phyloP scores from a whole-genome alignment of 225 moss, liverwort and hornwort genomes.

The Lunularia cruciata region DNA sequence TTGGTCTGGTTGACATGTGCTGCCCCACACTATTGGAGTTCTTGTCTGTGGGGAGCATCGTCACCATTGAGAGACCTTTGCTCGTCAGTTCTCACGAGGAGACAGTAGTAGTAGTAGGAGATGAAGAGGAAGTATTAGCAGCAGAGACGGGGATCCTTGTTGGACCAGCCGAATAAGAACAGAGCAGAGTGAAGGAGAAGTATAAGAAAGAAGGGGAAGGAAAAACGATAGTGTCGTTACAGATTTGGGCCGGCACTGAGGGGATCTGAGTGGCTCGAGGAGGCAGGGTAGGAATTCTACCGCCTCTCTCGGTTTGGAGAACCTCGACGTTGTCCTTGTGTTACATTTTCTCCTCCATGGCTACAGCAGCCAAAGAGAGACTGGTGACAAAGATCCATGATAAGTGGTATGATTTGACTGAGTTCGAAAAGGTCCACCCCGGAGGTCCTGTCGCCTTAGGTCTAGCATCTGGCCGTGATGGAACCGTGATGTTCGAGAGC shows the following conservation, averaged over 20 bases:
- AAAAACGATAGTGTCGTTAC: background rate
- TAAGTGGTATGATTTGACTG: conserved; percentile 47
- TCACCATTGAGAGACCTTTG: background rate
- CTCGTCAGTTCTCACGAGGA: background rate
- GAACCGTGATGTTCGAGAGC: conserved; percentile 46
- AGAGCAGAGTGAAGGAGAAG: too few relatives aligned
- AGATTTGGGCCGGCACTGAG: background rate
- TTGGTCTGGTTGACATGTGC: background rate
- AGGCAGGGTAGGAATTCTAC: too few relatives aligned
- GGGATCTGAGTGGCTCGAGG: too few relatives aligned
- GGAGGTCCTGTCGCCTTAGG: conserved; percentile 42
- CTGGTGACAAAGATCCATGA: conserved; percentile 45
- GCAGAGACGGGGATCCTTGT: too few relatives aligned
- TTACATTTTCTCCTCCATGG: background rate
- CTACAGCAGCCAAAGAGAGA: conserved; percentile 16
- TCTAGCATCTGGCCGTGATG: conserved; percentile 35
- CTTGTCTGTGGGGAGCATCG: background rate
- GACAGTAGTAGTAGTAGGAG: background rate
- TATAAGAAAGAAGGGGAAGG: background rate
- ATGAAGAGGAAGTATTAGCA: background rate
- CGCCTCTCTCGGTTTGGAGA: too few relatives aligned
- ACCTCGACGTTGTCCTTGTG: too few relatives aligned
- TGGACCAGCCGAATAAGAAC: background rate
- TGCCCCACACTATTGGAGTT: background rate
- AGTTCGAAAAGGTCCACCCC: conserved; percentile 40